Evolutionary conservation across 495 filamentous ascomycete genomes (phyloP), one percentile per base, ranked within the genome.

Genomic region (Talaromyces stipitatus): DNA sequence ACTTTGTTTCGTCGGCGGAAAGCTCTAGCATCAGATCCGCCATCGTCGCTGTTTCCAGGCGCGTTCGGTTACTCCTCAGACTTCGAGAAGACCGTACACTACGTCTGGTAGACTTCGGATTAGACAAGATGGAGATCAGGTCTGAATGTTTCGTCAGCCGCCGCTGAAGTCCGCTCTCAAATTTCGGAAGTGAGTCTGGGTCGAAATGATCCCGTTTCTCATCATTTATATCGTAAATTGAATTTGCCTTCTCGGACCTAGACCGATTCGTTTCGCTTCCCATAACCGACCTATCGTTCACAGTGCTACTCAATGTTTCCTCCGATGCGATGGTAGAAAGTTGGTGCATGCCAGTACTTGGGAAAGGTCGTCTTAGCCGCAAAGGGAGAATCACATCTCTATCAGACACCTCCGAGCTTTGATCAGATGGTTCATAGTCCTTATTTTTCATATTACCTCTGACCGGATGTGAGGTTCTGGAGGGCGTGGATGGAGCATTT

Each of bases 81-180:
- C 90, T 91, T 45, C 82, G 76, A 7, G 82, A 78, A 26, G 89
- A 90, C 53, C 81, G 78, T 56, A 84, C 80, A 66, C 87, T 92
- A 61, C 74, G 82, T 30, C 75, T 84, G 58, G 81, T 77, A 52
- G 85, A 83, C 50, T 79, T 81, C 2, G 90, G 83, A 45, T 87
- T 71, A 0, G 95, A 97, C 6, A 97, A 76, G 23, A 96, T 89
- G 7, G 94, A 97, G 36, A 97, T 88, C 14, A 97, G 77, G 69
- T 97, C 95, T 11, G 90, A 90, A 71, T 97, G 91, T 41, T 90
- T 96, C 2, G 95, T 94, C 14, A 94, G 80, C 57, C 88, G 81
- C 61, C 90, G 82, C 63, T 88, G 91, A 23, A 78, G 61, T 23
- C 50, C 60, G 47, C 12, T 33, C 7, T 27, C 45, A 23, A 20